Base-by-base conservation (phyloP, 331 rosid species). In the Prunus yedoensis region DNA sequence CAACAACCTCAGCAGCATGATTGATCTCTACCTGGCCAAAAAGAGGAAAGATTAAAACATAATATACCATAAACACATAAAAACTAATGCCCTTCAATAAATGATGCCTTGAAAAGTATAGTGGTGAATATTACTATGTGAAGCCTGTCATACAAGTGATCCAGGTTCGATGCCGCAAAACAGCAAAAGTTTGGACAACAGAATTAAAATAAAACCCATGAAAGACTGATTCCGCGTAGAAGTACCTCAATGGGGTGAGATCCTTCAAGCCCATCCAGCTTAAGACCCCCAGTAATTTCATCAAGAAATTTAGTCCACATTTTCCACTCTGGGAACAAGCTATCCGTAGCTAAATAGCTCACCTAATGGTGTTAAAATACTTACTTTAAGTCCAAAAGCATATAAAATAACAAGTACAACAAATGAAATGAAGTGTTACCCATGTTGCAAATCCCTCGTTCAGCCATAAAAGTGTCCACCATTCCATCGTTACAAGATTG, bases 1-100 rank as follows among this genome's bases (percentile, higher is more conserved):
- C 96, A 76, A 88, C 89, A 52, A 90, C 86, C 89, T 94, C 97
- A 14, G 71, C 46, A 57, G 93, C 97, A 86, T 91, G 94, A 81
- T 90, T 90, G 73, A 94, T 38, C 80, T 91, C 98, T 70, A 91
- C 98, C 97, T 94, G 85, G 74, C 73, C 69, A 71, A 75, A 71
- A 60, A 75, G 47, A 63, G 50, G 73, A 56, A 28, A 45, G 35
- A 68, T 57, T 65, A 59, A 38, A 77, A 63, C 53, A 59, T 77
- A 54, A 76, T 50, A 67, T 61, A 66, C 16, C 41, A 58, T 16
- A 63, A 30, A 21, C 32, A 30, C 18, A 43, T 56, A 11, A 66
- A 43, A 15, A 23, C 28, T 25, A 28, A 77, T 75, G 30, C 20
- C 25, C 51, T 35, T 17, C 20, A 35, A 35, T 35, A 35, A 35